These are phyloP conservation scores for Leucosporidium scottii DNA, from an alignment of 768 basidiomycete genomes.

Conservation along the genomic window DNA sequence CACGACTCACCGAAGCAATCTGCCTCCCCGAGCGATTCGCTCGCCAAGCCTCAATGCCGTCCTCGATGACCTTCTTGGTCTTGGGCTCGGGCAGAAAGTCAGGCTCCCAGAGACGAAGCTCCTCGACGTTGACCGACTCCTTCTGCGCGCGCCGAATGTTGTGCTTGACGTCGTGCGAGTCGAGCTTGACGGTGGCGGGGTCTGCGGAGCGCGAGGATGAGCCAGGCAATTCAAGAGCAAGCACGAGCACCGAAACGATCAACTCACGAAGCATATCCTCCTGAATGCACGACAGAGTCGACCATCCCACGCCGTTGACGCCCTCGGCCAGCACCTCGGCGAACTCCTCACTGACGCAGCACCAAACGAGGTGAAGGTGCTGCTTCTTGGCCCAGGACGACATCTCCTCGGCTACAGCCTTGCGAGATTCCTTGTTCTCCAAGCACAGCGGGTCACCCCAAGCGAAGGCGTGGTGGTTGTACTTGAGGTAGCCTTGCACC, in stretches of 20 bases:
- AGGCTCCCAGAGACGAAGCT: constrained; percentile 18
- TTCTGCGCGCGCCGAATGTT: constrained; percentile 20
- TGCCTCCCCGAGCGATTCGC: constrained; percentile 18
- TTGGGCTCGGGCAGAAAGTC: constrained; percentile 5
- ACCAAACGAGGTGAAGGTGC: constrained; percentile 18
- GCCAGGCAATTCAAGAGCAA: too few relatives aligned
- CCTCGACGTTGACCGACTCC: constrained; percentile 18
- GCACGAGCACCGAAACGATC: too few relatives aligned
- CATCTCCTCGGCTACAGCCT: constrained; percentile 17
- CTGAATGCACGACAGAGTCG: background rate
- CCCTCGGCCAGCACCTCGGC: constrained; percentile 16
- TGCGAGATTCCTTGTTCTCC: constrained; percentile 1
- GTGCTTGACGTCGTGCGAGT: constrained; percentile 24
- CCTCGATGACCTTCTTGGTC: constrained; percentile 39
- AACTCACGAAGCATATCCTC: too few relatives aligned
- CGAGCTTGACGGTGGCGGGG: constrained; percentile 19
- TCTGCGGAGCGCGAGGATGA: too few relatives aligned
- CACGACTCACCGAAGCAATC: constrained; percentile 24
- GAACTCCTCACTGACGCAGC: constrained; percentile 15
- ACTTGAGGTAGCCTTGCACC: constrained; percentile 27
- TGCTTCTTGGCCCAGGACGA: constrained; percentile 13
- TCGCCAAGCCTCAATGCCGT: constrained; percentile 23
- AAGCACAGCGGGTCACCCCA: constrained; percentile 30
- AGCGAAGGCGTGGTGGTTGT: constrained; percentile 22
- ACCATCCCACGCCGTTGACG: background rate